Percentiles rank a stretch among this genome's conserved stretches.
Conservation (phyloP, 345 rosid species). For the Populus deltoides region DNA sequence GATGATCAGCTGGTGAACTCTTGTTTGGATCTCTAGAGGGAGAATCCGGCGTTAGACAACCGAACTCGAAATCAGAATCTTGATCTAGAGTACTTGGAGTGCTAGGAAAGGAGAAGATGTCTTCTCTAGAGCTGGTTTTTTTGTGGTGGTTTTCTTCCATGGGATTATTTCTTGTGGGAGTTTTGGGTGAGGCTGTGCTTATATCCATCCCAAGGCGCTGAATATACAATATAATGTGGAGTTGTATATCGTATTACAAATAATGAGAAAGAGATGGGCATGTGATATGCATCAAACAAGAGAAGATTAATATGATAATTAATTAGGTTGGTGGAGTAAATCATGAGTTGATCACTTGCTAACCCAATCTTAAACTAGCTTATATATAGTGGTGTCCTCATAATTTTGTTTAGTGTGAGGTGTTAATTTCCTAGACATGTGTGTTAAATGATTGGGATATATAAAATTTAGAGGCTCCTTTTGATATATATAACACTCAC, state of each 20-base stretch:
- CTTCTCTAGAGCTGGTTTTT: constrained; percentile 22
- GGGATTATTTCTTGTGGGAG: neutral
- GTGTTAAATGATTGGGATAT: constrained; percentile 18
- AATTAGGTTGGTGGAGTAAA: constrained; percentile 17
- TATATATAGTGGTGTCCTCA: constrained; percentile 4
- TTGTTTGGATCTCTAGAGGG: constrained; percentile 45
- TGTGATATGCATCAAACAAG: neutral
- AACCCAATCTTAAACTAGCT: constrained; percentile 13
- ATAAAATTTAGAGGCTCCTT: neutral
- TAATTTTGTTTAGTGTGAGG: constrained; percentile 20
- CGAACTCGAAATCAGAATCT: constrained; percentile 68
- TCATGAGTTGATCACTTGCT: constrained; percentile 27
- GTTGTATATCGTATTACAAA: neutral
- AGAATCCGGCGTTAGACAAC: constrained; percentile 55
- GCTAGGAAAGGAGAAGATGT: constrained; percentile 44
- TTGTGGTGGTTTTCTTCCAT: constrained; percentile 32
- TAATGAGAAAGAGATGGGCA: neutral
- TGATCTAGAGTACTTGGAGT: constrained; percentile 30
- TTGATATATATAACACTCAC: neutral
- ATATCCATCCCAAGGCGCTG: neutral
- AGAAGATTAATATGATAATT: neutral
- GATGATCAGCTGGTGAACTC: constrained; percentile 80
- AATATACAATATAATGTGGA: neutral
- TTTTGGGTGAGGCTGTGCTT: neutral
- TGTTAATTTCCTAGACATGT: constrained; percentile 16